A percentile compares a stretch with the other conserved stretches of the same genome.
Conservation (phyloP, 2,329 filamentous ascomycete genomes). For the Trichoderma sp. region DNA sequence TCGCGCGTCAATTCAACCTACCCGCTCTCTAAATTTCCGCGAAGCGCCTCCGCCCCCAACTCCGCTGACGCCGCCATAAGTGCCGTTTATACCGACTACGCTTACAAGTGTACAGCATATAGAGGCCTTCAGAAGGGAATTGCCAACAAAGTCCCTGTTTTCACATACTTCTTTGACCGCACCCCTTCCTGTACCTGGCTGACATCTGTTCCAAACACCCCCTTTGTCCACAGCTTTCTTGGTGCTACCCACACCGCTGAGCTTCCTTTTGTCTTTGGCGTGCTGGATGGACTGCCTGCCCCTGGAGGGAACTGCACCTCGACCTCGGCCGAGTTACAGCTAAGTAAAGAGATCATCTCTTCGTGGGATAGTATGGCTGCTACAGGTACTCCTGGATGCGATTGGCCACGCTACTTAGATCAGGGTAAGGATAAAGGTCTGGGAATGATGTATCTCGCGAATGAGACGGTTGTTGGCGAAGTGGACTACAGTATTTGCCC, state of each 20-base stretch:
- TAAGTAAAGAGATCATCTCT: neutral
- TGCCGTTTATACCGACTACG: slow-evolving; percentile 1
- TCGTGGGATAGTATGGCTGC: neutral
- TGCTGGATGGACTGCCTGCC: neutral
- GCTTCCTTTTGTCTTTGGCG: slow-evolving; percentile 2
- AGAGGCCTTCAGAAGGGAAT: neutral
- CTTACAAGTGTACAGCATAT: neutral
- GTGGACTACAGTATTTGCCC: neutral
- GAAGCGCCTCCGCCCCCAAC: neutral
- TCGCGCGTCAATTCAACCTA: slow-evolving; percentile 4
- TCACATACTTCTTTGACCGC: neutral
- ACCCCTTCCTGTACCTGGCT: neutral
- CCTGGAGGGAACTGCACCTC: neutral
- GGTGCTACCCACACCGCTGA: slow-evolving; percentile 5
- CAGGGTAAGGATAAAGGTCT: neutral
- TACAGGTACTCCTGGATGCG: neutral
- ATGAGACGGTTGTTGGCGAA: neutral
- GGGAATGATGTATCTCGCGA: slow-evolving; percentile 5
- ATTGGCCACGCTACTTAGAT: neutral
- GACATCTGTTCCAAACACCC: neutral
- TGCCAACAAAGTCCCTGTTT: neutral
- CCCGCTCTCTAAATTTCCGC: neutral
- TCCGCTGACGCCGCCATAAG: neutral
- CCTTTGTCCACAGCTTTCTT: slow-evolving; percentile 2
- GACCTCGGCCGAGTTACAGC: neutral